Percentiles rank a stretch among this genome's conserved stretches.
These are phyloP conservation scores for Sphagnum fallax DNA, from an alignment of 228 moss, liverwort and hornwort species.

Conservation along the genomic window DNA sequence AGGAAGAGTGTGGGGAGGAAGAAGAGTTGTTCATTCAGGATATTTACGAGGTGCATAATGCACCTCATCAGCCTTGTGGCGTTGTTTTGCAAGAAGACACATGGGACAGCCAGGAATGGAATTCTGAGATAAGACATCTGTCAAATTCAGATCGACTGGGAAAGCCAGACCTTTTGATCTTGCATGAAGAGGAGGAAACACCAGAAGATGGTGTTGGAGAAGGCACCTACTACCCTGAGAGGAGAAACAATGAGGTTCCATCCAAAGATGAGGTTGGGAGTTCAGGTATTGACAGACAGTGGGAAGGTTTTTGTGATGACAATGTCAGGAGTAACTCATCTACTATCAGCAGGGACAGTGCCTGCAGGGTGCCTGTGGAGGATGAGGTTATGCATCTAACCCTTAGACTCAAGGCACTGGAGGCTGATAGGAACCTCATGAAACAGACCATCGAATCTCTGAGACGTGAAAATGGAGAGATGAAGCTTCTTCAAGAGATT, in stretches of 20 bases:
- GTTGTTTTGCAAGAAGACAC: conserved; percentile 9
- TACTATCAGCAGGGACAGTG: conserved; percentile 21
- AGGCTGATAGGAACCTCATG: conserved; percentile 38
- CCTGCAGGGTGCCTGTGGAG: conserved; percentile 11
- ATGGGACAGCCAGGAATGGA: conserved; percentile 7
- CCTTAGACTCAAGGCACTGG: conserved; percentile 22
- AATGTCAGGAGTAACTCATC: conserved; percentile 22
- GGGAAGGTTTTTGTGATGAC: conserved; percentile 34
- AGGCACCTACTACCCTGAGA: conserved; percentile 16
- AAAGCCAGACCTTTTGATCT: conserved; percentile 33
- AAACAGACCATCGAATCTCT: conserved; percentile 29
- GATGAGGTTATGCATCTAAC: conserved; percentile 18
- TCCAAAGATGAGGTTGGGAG: background rate
- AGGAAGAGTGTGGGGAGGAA: conserved; percentile 1
- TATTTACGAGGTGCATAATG: conserved; percentile 51
- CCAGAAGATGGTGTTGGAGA: conserved; percentile 4
- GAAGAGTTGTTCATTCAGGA: conserved; percentile 36
- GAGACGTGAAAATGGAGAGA: conserved; percentile 30
- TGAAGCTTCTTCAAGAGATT: conserved; percentile 36
- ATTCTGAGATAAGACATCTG: conserved; percentile 31
- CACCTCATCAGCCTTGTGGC: conserved; percentile 14
- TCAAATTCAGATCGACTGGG: conserved; percentile 35
- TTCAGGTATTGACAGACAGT: background rate
- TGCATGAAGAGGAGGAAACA: conserved; percentile 1
- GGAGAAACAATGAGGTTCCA: conserved; percentile 4